Conservation (phyloP, 495 filamentous ascomycete species). For the Thermothielavioides terrestris region DNA sequence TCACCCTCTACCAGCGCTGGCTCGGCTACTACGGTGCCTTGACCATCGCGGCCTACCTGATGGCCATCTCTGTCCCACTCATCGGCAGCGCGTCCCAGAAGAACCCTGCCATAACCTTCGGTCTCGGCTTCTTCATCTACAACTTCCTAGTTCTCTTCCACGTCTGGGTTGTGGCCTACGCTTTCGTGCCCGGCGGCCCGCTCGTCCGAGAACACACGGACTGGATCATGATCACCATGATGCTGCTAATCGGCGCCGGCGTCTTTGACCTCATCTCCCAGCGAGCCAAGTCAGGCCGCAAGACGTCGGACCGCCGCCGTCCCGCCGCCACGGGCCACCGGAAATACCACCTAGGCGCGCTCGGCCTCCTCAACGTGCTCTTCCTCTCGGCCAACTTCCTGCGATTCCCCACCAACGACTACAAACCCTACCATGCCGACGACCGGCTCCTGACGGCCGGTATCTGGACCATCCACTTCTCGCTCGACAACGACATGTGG, state of each 20-base stretch:
- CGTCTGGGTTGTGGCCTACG: constrained; percentile 97
- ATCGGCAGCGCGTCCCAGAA: constrained; percentile 66
- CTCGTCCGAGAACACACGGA: constrained; percentile 91
- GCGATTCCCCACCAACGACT: constrained; percentile 91
- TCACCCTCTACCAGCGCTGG: constrained; percentile 78
- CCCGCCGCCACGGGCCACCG: constrained; percentile 28
- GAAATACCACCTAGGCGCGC: constrained; percentile 41
- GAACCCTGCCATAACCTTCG: constrained; percentile 69
- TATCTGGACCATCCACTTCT: constrained; percentile 99
- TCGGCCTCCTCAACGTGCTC: constrained; percentile 65
- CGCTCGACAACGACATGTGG: constrained; percentile 99
- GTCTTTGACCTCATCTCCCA: constrained; percentile 62
- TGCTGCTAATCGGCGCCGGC: constrained; percentile 77
- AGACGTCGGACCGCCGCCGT: constrained; percentile 10
- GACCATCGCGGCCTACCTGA: constrained; percentile 64
- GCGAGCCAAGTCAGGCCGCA: constrained; percentile 14
- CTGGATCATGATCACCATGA: constrained; percentile 80
- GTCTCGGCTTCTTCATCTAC: constrained; percentile 79
- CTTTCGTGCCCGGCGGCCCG: constrained; percentile 96
- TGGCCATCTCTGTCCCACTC: constrained; percentile 71
- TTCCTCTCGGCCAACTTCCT: constrained; percentile 75
- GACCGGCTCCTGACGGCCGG: constrained; percentile 82
- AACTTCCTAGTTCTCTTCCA: constrained; percentile 89
- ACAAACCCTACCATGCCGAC: constrained; percentile 79
- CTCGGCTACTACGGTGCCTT: constrained; percentile 82